These are phyloP conservation scores for Chaetoscypha palmicola DNA, from an alignment of 2,329 filamentous ascomycete species.

Conservation along the genomic window DNA sequence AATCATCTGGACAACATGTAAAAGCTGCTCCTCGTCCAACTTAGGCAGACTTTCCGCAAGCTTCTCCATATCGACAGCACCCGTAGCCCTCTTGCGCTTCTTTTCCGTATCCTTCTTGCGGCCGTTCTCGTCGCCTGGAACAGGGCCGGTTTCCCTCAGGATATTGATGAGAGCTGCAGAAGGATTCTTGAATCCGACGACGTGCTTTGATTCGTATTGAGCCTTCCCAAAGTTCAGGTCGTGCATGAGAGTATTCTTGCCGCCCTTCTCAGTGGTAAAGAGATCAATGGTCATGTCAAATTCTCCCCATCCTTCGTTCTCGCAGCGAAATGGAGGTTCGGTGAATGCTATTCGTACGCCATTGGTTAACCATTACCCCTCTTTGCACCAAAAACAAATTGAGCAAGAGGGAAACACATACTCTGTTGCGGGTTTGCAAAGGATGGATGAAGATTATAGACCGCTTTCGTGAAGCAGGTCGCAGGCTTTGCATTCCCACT, in stretches of 20 bases:
- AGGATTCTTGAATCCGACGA: conserved; percentile 84
- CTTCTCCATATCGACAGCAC: conserved; percentile 83
- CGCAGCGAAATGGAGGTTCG: conserved; percentile 79
- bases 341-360: conserved; percentile 55
- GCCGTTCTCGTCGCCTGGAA: conserved; percentile 67
- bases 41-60: conserved; percentile 85
- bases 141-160: conserved; percentile 76
- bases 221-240: conserved; percentile 85
- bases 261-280: conserved; percentile 75
- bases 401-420: conserved; percentile 39
- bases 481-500: conserved; percentile 78
- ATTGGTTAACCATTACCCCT: neutral
- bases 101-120: conserved; percentile 60
- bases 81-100: conserved; percentile 63
- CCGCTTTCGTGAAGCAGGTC: conserved; percentile 82
- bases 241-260: conserved; percentile 72
- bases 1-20: conserved; percentile 95
- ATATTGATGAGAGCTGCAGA: conserved; percentile 74
- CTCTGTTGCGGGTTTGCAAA: conserved; percentile 84
- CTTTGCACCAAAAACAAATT: neutral
- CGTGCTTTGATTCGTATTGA: conserved; percentile 76
- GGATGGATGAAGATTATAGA: conserved; percentile 88
- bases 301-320: conserved; percentile 96
- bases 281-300: conserved; percentile 91
- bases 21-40: conserved; percentile 83